Evolutionary conservation across 805 yeast species (phyloP), one percentile per base, ranked within the genome.

Genomic region (Candida silvicultrix): DNA sequence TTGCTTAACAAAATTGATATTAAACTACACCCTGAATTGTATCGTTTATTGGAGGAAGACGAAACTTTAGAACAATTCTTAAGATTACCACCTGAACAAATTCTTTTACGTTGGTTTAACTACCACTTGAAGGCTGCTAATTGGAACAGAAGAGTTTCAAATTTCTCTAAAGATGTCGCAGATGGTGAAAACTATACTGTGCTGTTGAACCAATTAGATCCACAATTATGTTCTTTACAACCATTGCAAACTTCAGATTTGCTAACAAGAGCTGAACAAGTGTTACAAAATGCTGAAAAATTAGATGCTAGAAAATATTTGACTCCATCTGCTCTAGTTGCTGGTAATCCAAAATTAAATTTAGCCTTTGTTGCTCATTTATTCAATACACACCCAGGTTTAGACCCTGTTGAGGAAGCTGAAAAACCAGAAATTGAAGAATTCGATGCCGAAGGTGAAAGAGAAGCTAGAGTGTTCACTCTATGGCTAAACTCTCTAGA

Each of bases 401-500:
- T 94, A 53, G 98, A 90, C 49, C 98, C 98, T 48, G 78, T 92
- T 53, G 95, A 88, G 61, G 98, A 90, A 68, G 74, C 71, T 48
- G 97, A 92, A 65, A 85, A 82, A 57, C 87, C 94, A 25, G 98
- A 90, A 63, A 88, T 94, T 56, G 99, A 94, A 71, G 98, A 89
- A 56, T 94, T 94, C 60, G 99, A 94, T 64, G 99, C 99, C 22
- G 99, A 94, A 70, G 99, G 99, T 52, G 99, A 94, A 70, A 86
- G 99, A 70, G 99, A 94, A 71, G 99, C 99, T 3, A 80, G 99
- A 66, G 99, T 94, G 12, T 94, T 94, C 70, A 94, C 99, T 6
- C 71, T 94, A 60, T 94, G 99, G 99, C 79, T 94, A 62, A 94
- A 94, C 69, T 89, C 97, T 2, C 76, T 94, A 58, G 98, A 94